Evolutionary conservation across 75 land plant genomes (phyloP).

Genomic region (Selaginella moellendorffii): DNA sequence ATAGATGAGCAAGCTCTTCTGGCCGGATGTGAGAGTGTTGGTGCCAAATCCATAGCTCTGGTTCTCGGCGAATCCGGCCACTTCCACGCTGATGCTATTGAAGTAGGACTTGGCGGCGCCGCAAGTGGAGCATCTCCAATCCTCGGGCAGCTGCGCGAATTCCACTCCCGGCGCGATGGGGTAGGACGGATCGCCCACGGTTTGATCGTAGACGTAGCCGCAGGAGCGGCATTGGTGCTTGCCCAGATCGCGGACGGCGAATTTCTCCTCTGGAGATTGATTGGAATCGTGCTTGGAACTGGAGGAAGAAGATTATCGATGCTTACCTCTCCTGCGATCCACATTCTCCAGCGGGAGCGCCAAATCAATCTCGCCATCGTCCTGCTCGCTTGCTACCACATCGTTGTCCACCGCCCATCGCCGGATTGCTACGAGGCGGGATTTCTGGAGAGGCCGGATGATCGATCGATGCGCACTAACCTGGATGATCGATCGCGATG

Average conservation of each 20-base stretch:
- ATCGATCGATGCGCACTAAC: no score
- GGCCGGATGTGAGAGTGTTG: conserved; percentile 69
- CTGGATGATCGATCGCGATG: no score
- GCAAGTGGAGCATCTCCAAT: conserved; percentile 95
- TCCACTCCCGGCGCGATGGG: conserved; percentile 73
- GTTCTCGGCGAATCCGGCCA: conserved; percentile 95
- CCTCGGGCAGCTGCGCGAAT: conserved; percentile 62
- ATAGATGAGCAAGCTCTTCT: conserved; percentile 77
- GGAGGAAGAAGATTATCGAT: no score
- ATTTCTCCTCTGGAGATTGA: conserved; percentile 80
- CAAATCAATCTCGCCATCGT: background rate
- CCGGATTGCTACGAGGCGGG: no score
- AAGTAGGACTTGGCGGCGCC: conserved; percentile 85
- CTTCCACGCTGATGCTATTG: conserved; percentile 81
- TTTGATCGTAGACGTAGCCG: conserved; percentile 57
- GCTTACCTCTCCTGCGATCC: no score
- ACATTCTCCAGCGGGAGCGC: no score
- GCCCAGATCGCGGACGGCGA: conserved; percentile 81
- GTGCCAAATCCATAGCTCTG: conserved; percentile 78
- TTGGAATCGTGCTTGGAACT: no score
- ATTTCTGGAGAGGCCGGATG: no score
- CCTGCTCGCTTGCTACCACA: background rate
- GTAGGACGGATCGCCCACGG: conserved; percentile 55
- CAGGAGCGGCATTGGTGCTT: conserved; percentile 80
- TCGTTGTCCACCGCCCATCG: background rate